Evolutionary conservation across 495 filamentous ascomycete genomes (phyloP).

Genomic region (Xylaria flabelliformis): DNA sequence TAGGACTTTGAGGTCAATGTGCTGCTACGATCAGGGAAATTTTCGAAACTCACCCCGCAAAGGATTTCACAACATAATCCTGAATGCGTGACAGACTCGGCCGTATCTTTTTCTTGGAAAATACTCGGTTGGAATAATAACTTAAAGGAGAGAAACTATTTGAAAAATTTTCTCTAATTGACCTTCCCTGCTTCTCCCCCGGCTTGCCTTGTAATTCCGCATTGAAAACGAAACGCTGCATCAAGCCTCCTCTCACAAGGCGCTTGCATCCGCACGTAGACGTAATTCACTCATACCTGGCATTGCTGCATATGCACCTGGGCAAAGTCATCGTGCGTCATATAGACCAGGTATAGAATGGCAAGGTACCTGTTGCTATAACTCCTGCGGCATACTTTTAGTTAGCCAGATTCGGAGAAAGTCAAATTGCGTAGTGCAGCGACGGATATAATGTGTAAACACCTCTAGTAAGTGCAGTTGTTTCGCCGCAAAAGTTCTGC

Average conservation of each 20-base stretch:
- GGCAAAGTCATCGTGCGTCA: constrained; percentile 29
- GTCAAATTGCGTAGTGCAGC: constrained; percentile 16
- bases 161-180: background rate
- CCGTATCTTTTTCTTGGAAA: background rate
- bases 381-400: background rate
- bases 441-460: constrained; percentile 19
- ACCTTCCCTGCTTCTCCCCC: background rate
- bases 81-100: background rate
- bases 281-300: constrained; percentile 22
- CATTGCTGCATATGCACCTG: constrained; percentile 26
- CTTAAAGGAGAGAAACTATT: background rate
- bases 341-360: constrained; percentile 10
- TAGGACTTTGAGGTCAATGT: constrained; percentile 6
- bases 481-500: constrained; percentile 27
- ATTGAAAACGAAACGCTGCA: background rate
- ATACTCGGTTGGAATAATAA: background rate
- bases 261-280: constrained; percentile 24
- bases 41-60: background rate
- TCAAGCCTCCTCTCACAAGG: background rate
- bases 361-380: background rate
- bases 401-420: constrained; percentile 17
- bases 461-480: background rate
- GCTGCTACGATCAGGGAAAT: background rate
- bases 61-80: constrained; percentile 11
- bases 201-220: constrained; percentile 4